Evolutionary conservation across 805 yeast genomes (phyloP).

Genomic region (Suhomyces sp.): DNA sequence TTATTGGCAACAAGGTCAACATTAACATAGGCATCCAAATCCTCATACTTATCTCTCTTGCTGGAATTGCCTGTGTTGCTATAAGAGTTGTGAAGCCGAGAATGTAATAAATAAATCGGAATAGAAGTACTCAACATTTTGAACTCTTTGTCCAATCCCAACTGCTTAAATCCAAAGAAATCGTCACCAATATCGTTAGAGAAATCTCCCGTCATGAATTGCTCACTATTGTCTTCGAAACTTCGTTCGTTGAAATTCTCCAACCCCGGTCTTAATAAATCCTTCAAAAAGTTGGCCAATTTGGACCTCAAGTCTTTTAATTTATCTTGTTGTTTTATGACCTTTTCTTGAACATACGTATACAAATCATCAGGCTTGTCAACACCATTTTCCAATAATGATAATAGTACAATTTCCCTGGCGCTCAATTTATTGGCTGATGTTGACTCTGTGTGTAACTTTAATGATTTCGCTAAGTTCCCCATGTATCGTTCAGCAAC

Average conservation of each 20-base stretch:
- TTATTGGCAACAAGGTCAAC: conserved; percentile 51
- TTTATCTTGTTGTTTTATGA: conserved; percentile 65
- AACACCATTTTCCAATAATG: conserved; percentile 84
- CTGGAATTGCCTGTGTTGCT: conserved; percentile 42
- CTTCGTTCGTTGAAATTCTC: conserved; percentile 73
- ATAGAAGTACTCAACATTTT: conserved; percentile 80
- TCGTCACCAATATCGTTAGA: conserved; percentile 94
- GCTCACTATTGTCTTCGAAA: conserved; percentile 89
- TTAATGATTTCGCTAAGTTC: conserved; percentile 69
- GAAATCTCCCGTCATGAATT: conserved; percentile 91
- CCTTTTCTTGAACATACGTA: conserved; percentile 68
- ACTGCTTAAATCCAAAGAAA: conserved; percentile 93
- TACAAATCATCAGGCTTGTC: conserved; percentile 74
- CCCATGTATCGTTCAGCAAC: conserved; percentile 77
- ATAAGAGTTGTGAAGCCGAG: conserved; percentile 62
- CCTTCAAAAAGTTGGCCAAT: conserved; percentile 70
- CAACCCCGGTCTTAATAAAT: conserved; percentile 74
- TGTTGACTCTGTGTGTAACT: conserved; percentile 65
- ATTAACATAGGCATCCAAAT: conserved; percentile 55
- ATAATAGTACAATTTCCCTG: conserved; percentile 51
- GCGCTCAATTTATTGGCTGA: conserved; percentile 41
- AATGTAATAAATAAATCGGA: conserved; percentile 84
- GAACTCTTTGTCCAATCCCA: conserved; percentile 91
- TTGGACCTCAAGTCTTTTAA: conserved; percentile 66
- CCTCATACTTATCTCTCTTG: conserved; percentile 58